Evolutionary conservation across 2,329 filamentous ascomycete species (phyloP).

Genomic region (Paraconiothyrium brasiliense): DNA sequence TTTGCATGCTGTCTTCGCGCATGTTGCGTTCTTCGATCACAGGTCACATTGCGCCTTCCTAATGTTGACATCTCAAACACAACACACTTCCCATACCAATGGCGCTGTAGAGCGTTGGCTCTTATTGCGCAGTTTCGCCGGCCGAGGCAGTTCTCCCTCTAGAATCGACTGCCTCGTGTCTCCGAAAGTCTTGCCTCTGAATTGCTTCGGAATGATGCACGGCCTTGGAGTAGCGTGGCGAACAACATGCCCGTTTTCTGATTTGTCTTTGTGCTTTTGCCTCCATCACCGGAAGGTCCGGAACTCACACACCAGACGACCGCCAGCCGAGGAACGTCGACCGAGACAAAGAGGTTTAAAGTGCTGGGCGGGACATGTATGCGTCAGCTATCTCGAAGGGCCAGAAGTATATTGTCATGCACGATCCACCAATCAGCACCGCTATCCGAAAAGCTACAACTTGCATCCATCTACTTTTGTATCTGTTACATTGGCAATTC

Average conservation of each 20-base stretch:
- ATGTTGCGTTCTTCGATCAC: neutral
- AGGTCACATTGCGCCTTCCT: neutral
- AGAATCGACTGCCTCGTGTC: constrained; percentile 5
- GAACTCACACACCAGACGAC: constrained; percentile 6
- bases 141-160: neutral
- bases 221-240: constrained; percentile 14
- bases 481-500: neutral
- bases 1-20: constrained; percentile 2
- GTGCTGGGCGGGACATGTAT: constrained; percentile 18
- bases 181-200: constrained; percentile 8
- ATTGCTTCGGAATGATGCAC: constrained; percentile 14
- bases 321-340: constrained; percentile 2
- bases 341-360: neutral
- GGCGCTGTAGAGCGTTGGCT: neutral
- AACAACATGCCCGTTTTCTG: constrained; percentile 12
- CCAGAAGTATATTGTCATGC: constrained; percentile 24
- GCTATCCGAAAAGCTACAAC: constrained; percentile 14
- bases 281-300: constrained; percentile 1
- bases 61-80: neutral
- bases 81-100: neutral
- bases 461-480: constrained; percentile 19
- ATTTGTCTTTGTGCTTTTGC: constrained; percentile 15
- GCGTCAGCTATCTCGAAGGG: constrained; percentile 28
- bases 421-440: constrained; percentile 25
- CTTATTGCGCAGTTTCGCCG: constrained; percentile 4